Conservation (phyloP, 2,329 filamentous ascomycete species). For the Colletotrichum navitas region DNA sequence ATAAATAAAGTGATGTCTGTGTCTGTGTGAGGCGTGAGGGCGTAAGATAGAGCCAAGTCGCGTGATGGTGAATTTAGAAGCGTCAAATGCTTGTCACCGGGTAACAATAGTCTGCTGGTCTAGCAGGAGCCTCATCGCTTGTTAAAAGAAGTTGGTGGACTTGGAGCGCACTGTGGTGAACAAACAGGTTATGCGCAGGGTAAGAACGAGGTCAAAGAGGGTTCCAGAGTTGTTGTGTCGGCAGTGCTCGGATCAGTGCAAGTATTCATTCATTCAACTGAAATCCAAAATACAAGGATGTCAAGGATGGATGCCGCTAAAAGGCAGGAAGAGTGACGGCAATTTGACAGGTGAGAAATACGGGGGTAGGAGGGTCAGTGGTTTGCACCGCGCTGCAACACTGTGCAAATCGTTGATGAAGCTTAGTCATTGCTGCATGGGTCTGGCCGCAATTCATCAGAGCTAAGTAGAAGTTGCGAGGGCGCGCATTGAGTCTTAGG, state of each 20-base stretch:
- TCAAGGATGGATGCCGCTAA: not conserved
- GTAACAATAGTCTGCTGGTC: constrained; percentile 23
- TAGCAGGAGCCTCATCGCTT: constrained; percentile 35
- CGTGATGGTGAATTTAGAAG: constrained; percentile 17
- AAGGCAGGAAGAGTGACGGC: constrained; percentile 27
- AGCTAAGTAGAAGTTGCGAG: not conserved
- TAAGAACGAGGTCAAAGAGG: not conserved
- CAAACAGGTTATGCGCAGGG: not conserved
- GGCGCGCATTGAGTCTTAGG: not conserved
- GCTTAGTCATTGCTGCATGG: not conserved
- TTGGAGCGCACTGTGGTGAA: constrained; percentile 9
- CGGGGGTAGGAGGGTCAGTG: not conserved
- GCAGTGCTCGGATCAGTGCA: constrained; percentile 26
- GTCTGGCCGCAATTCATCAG: not conserved
- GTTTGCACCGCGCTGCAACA: not conserved
- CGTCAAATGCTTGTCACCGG: constrained; percentile 33
- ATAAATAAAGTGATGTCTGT: constrained; percentile 26
- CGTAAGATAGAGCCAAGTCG: not conserved
- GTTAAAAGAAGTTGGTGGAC: constrained; percentile 11
- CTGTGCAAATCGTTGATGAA: not conserved
- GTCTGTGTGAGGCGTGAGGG: not conserved
- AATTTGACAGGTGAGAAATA: constrained; percentile 20
- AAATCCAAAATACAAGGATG: constrained; percentile 35
- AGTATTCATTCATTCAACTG: constrained; percentile 17
- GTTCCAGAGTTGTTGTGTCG: constrained; percentile 8